Conservation (phyloP, 2,329 filamentous ascomycete genomes). For the Botrytis byssoidea region DNA sequence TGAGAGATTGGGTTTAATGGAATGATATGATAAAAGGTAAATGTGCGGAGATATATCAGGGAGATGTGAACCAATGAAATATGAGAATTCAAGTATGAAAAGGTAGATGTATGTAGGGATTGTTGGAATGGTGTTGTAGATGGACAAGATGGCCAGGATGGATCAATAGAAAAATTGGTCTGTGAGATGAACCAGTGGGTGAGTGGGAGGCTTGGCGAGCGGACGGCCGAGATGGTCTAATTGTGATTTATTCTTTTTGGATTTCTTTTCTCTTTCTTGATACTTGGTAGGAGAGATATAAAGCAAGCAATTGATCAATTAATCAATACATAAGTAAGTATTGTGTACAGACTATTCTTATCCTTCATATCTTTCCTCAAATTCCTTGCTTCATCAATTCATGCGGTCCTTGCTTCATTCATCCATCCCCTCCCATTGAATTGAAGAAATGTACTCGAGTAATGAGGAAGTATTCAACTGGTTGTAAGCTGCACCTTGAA, state of each 20-base stretch:
- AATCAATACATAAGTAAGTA: not conserved
- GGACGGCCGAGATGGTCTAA: not conserved
- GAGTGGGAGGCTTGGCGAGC: not conserved
- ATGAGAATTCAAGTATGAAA: not conserved
- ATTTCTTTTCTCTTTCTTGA: not conserved
- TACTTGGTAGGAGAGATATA: not conserved
- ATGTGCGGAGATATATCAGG: not conserved
- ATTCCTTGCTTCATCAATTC: not conserved
- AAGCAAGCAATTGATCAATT: not conserved
- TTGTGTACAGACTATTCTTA: not conserved
- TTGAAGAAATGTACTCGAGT: not conserved
- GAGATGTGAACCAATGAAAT: not conserved
- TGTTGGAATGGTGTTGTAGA: not conserved
- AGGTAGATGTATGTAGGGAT: not conserved
- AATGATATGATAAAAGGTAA: not conserved
- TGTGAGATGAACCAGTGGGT: not conserved
- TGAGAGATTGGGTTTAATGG: not conserved
- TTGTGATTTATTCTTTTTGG: not conserved
- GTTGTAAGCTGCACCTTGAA: not conserved
- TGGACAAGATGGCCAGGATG: no score
- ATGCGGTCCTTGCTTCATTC: not conserved
- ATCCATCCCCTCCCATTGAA: not conserved
- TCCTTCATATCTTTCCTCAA: not conserved
- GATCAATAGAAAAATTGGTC: not conserved
- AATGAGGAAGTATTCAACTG: not conserved